A percentile compares a stretch with the other conserved stretches of the same genome.
Conservation (phyloP, 2,329 filamentous ascomycete species). For the Dactylellina sp. region DNA sequence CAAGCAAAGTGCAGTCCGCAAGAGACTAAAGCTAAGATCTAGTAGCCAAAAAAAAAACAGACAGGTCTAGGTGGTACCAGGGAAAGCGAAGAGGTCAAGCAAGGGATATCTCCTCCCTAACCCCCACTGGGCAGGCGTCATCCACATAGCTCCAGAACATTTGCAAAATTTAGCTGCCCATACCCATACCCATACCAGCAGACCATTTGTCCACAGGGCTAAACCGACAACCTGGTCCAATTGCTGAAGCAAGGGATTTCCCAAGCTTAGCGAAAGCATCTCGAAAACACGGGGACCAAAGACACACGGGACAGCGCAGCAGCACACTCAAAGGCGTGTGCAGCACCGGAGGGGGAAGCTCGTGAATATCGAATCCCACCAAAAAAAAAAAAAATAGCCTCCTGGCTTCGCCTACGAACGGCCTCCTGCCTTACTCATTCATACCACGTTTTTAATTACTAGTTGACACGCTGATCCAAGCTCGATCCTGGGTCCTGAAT, state of each 20-base stretch:
- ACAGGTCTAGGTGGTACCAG: slow-evolving; percentile 41
- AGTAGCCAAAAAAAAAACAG: slow-evolving; percentile 28
- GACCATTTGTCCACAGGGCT: slow-evolving; percentile 12
- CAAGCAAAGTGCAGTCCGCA: slow-evolving; percentile 4
- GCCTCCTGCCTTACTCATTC: slow-evolving; percentile 32
- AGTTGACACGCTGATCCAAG: slow-evolving; percentile 55
- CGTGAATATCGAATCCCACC: slow-evolving; percentile 30
- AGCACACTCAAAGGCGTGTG: slow-evolving; percentile 42
- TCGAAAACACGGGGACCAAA: slow-evolving; percentile 24
- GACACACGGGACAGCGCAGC: slow-evolving; percentile 50
- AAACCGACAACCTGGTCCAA: slow-evolving; percentile 41
- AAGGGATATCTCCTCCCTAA: slow-evolving; percentile 40
- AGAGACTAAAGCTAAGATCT: slow-evolving; percentile 6
- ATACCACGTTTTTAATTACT: slow-evolving; percentile 54
- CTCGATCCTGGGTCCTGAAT: slow-evolving; percentile 32
- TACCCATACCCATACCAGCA: slow-evolving; percentile 50
- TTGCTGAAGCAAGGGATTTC: slow-evolving; percentile 34
- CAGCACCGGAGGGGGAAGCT: slow-evolving; percentile 42
- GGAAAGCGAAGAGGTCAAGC: slow-evolving; percentile 47
- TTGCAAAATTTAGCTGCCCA: slow-evolving; percentile 48
- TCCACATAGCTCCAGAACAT: slow-evolving; percentile 45
- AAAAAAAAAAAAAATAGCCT: slow-evolving; percentile 12
- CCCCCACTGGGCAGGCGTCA: slow-evolving; percentile 53
- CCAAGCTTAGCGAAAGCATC: slow-evolving; percentile 27
- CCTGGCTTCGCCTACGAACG: slow-evolving; percentile 32